phyloP scores from a whole-genome alignment of 352 stramenopile species.

The Halophytophthora polymorphica region DNA sequence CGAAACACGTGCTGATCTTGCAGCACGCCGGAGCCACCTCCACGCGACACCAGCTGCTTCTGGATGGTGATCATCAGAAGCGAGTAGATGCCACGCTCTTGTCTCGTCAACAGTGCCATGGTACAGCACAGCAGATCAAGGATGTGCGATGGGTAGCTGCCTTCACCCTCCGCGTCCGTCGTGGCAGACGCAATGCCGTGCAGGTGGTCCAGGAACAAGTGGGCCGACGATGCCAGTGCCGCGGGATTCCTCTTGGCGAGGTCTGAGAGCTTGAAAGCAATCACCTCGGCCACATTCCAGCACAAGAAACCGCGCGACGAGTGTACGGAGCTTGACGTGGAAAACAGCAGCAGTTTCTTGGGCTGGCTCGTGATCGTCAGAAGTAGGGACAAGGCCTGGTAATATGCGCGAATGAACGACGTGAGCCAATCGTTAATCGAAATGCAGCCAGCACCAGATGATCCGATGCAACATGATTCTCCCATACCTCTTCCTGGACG shows the following conservation, averaged over 20 bases:
- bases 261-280: conserved; percentile 41
- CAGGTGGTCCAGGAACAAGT: conserved; percentile 78
- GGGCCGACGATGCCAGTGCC: conserved; percentile 50
- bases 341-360: conserved; percentile 49
- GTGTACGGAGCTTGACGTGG: conserved; percentile 29
- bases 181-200: conserved; percentile 55
- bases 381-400: conserved; percentile 61
- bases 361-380: conserved; percentile 70
- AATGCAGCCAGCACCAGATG: not conserved
- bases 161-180: conserved; percentile 21
- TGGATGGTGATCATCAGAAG: conserved; percentile 86
- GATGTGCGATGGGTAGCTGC: conserved; percentile 54
- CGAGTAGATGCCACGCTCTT: conserved; percentile 65
- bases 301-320: conserved; percentile 35
- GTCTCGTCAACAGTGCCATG: conserved; percentile 62
- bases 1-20: conserved; percentile 25
- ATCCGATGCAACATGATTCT: not conserved
- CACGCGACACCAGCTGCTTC: conserved; percentile 64
- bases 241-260: conserved; percentile 38
- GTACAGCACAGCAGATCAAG: conserved; percentile 67
- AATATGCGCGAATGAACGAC: not conserved
- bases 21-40: conserved; percentile 13
- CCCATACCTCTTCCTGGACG: conserved; percentile 60
- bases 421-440: not conserved
- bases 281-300: conserved; percentile 63